Conservation (phyloP, 2,329 filamentous ascomycete species). For the Stemphylium beticola region DNA sequence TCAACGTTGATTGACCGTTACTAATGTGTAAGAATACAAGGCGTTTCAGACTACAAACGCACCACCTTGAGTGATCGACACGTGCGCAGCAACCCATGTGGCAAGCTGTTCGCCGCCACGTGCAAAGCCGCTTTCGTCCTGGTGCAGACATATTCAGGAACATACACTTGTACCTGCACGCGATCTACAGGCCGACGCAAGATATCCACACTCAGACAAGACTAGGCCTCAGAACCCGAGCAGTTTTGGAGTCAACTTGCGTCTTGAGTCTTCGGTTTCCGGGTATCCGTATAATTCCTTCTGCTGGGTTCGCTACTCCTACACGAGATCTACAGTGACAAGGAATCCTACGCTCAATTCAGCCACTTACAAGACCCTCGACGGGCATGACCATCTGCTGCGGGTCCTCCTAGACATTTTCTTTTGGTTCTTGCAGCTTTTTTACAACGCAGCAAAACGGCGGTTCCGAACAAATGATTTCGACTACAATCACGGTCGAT, state of each 20-base stretch:
- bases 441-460: neutral
- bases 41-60: neutral
- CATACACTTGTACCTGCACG: neutral
- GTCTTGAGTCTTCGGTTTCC: neutral
- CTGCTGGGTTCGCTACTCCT: neutral
- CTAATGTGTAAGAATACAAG: neutral
- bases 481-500: neutral
- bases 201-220: neutral
- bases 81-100: neutral
- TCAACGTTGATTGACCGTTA: neutral
- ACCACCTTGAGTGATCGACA: neutral
- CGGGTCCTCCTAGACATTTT: neutral
- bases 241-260: neutral
- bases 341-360: neutral
- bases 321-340: neutral
- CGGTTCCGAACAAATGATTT: neutral
- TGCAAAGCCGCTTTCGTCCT: neutral
- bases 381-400: neutral
- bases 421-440: neutral
- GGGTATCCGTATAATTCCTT: neutral
- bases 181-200: neutral
- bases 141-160: neutral
- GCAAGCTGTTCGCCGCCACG: neutral
- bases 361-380: neutral
- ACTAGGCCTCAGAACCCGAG: neutral